Conservation (phyloP, 306 rosid genomes). For the Quercus dentata region DNA sequence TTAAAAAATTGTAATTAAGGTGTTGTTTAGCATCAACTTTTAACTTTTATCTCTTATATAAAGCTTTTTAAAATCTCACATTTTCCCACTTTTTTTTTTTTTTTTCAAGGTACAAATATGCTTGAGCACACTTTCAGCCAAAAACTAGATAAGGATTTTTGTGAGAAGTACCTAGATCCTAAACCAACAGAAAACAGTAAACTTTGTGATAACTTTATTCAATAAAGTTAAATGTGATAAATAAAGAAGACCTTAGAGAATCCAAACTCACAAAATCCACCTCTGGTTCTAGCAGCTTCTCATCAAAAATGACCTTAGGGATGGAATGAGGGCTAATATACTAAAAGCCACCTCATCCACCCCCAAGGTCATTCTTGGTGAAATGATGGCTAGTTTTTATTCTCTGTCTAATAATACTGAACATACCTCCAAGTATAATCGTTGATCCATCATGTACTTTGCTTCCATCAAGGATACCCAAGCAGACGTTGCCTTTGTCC, state of each 20-base stretch:
- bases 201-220: no score
- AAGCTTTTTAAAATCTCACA: no score
- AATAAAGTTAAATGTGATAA: not conserved
- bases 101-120: no score
- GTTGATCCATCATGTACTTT: conserved; percentile 65
- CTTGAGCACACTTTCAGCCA: no score
- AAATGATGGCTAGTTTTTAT: not conserved
- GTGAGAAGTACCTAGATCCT: no score
- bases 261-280: not conserved
- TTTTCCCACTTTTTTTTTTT: no score
- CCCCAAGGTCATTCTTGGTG: no score
- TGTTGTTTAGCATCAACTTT: no score
- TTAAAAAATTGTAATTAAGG: no score
- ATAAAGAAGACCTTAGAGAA: not conserved
- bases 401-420: not conserved
- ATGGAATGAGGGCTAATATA: not conserved
- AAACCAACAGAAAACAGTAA: no score
- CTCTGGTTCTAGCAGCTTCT: not conserved
- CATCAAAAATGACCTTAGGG: not conserved
- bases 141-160: no score
- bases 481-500: conserved; percentile 79
- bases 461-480: conserved; percentile 77
- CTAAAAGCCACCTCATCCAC: not conserved
- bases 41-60: no score
- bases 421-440: conserved; percentile 74